phyloP scores from a whole-genome alignment of 768 basidiomycete species.

The Boletus subparvulus region DNA sequence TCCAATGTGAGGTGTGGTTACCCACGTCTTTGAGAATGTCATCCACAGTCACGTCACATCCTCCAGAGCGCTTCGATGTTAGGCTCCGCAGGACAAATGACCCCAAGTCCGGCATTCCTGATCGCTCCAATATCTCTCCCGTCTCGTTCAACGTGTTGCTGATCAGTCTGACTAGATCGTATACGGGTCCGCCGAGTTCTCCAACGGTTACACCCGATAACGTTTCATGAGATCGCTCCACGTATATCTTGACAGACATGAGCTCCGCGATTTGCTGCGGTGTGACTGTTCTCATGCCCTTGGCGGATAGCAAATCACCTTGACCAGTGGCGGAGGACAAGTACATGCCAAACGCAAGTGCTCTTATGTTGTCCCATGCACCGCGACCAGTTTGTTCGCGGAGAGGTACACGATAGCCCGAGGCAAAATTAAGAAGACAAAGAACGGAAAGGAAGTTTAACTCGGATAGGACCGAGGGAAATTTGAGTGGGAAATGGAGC shows the following conservation, averaged over 20 bases:
- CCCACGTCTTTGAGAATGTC: slow-evolving; percentile 62
- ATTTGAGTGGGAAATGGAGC: slow-evolving; percentile 74
- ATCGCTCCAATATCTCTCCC: slow-evolving; percentile 57
- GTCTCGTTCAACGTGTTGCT: slow-evolving; percentile 68
- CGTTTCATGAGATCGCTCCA: slow-evolving; percentile 66
- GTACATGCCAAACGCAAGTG: slow-evolving; percentile 70
- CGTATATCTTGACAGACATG: slow-evolving; percentile 66
- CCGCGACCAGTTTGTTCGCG: slow-evolving; percentile 73
- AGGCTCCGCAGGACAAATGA: slow-evolving; percentile 71
- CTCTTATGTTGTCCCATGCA: slow-evolving; percentile 81
- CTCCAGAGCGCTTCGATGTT: slow-evolving; percentile 38
- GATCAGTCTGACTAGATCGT: slow-evolving; percentile 71
- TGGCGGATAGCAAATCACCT: slow-evolving; percentile 60
- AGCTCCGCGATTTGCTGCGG: slow-evolving; percentile 66
- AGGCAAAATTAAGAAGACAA: slow-evolving; percentile 79
- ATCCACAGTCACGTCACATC: slow-evolving; percentile 46
- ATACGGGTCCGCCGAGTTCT: slow-evolving; percentile 70
- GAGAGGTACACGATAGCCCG: slow-evolving; percentile 74
- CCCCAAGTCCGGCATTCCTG: slow-evolving; percentile 70
- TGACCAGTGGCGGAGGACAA: slow-evolving; percentile 59
- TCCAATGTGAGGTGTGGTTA: slow-evolving; percentile 2
- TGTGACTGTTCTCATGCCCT: slow-evolving; percentile 57
- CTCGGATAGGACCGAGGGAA: slow-evolving; percentile 69
- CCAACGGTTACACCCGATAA: slow-evolving; percentile 73
- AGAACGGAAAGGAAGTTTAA: slow-evolving; percentile 80